phyloP scores from a whole-genome alignment of 108 stramenopile species.

The Licmophora abbreviata region DNA sequence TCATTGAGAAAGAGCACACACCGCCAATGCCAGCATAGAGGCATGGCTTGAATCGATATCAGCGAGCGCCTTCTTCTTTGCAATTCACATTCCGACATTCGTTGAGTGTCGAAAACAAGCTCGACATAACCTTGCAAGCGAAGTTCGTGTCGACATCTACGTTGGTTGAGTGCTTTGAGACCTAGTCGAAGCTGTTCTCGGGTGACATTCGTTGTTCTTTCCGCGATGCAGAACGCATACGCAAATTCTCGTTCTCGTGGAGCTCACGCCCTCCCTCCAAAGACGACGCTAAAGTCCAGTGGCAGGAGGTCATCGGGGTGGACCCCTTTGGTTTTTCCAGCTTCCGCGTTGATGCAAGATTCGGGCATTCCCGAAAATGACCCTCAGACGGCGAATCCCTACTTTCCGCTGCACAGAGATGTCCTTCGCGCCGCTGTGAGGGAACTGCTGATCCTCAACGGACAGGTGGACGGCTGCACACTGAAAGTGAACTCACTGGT shows the following conservation, averaged over 20 bases:
- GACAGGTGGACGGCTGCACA: constrained; percentile 20
- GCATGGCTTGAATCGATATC: too few species aligned
- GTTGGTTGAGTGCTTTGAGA: not conserved
- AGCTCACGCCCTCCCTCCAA: not conserved
- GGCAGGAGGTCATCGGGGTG: constrained; percentile 7
- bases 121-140: not conserved
- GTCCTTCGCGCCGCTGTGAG: constrained; percentile 30
- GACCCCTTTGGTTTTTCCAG: constrained; percentile 5
- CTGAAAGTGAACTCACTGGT: constrained; percentile 18
- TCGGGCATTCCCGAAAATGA: not conserved
- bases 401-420: constrained; percentile 36
- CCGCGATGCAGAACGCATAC: not conserved
- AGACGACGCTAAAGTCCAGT: not conserved
- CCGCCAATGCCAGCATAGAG: too few species aligned
- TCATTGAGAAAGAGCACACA: too few species aligned
- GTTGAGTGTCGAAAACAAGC: too few species aligned
- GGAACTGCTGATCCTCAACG: constrained; percentile 34
- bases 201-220: not conserved
- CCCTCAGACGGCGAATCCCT: constrained; percentile 16
- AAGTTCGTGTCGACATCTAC: not conserved
- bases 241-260: not conserved
- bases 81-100: too few species aligned
- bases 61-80: too few species aligned
- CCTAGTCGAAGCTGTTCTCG: not conserved
- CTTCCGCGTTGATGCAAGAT: constrained; percentile 1